Percentiles rank a stretch among this genome's conserved stretches.
These are phyloP conservation scores for Mycena filopes DNA, from an alignment of 768 basidiomycete genomes.

Conservation along the genomic window DNA sequence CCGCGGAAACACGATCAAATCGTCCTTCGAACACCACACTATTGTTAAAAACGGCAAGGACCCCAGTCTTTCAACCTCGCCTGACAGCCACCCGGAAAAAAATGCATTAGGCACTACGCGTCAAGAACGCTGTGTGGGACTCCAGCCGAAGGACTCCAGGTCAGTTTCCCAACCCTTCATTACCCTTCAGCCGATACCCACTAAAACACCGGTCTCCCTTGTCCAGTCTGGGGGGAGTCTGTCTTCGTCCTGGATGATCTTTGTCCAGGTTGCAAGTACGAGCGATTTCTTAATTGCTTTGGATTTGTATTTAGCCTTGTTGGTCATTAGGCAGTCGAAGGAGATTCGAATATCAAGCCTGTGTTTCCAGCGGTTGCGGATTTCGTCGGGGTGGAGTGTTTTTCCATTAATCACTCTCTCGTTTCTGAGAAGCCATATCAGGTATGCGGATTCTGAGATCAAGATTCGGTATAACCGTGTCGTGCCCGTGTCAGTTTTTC, in stretches of 20 bases:
- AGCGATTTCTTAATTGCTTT: slow-evolving; percentile 8
- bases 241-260: neutral
- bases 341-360: slow-evolving; percentile 22
- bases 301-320: neutral
- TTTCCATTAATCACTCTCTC: slow-evolving; percentile 8
- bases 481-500: neutral
- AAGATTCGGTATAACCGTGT: slow-evolving; percentile 15
- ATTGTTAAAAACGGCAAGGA: too few relatives aligned
- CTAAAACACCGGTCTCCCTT: too few relatives aligned
- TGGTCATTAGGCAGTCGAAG: neutral
- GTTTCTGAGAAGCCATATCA: slow-evolving; percentile 24
- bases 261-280: neutral
- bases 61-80: too few relatives aligned
- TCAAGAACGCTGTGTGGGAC: too few relatives aligned
- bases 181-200: too few relatives aligned
- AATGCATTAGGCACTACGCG: too few relatives aligned
- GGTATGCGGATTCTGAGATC: slow-evolving; percentile 23
- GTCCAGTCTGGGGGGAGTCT: slow-evolving; percentile 10
- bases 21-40: too few relatives aligned
- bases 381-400: slow-evolving; percentile 7
- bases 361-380: slow-evolving; percentile 29
- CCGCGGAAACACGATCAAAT: too few relatives aligned
- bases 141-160: too few relatives aligned
- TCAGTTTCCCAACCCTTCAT: too few relatives aligned
- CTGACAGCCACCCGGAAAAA: too few relatives aligned